Base-by-base conservation (phyloP, 2,329 filamentous ascomycete genomes). In the Thielaviopsis punctulata region DNA sequence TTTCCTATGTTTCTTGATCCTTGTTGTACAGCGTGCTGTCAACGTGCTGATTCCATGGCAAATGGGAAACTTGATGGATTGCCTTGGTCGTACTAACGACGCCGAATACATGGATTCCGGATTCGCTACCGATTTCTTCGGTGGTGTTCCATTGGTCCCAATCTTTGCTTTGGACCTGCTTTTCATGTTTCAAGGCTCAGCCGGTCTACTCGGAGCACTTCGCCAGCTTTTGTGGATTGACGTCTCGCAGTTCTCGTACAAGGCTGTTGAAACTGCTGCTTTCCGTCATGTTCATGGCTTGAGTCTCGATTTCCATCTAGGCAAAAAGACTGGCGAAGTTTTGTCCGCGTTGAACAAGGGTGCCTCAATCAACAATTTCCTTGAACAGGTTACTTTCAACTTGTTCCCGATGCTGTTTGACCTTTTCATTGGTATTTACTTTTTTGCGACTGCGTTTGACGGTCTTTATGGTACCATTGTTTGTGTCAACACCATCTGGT, bases 241-340 rank as follows among this genome's bases (percentile, higher is more conserved):
- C 0, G 88, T 98, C 53, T 87, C 89, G 33, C 92, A 98, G 65
- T 95, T 96, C 65, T 95, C 90, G 0, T 98, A 95, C 67, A 83
- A 87, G 62, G 87, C 92, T 57, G 75, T 98, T 54, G 95, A 89
- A 5, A 92, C 92, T 1, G 89, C 92, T 15, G 87, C 90, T 10
- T 98, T 98, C 63, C 90, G 96, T 68, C 92, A 98, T 64, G 92
- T 98, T 21, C 92, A 98, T 66, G 83, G 84, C 49, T 79, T 98
- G 30, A 95, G 89, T 65, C 75, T 96, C 58, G 92, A 96, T 64
- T 98, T 98, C 62, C 92, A 98, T 63, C 76, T 96, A 2, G 88
- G 87, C 50, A 98, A 98, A 68, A 86, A 90, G 62, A 98, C 92
- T 0, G 92, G 92, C 57, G 92, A 98, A 66, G 88, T 98, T 9